Evolutionary conservation across 306 rosid species (phyloP).

Genomic region (Cucumis cinereus): DNA sequence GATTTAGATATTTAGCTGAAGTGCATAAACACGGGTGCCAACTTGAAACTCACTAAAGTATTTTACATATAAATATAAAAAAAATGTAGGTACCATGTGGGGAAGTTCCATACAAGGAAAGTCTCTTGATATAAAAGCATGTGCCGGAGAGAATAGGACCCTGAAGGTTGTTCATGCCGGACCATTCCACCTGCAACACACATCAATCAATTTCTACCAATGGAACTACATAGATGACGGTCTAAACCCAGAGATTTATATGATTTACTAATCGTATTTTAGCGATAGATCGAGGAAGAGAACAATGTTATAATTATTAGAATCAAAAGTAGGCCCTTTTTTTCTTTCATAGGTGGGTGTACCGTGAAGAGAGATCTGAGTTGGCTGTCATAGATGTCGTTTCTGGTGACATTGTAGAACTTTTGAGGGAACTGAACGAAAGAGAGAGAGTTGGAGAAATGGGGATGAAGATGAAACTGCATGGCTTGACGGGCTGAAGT

Average conservation of each 20-base stretch:
- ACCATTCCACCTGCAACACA: conserved; percentile 35
- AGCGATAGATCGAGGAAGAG: no score
- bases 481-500: conserved; percentile 47
- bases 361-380: conserved; percentile 29
- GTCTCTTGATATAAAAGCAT: conserved; percentile 29
- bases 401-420: conserved; percentile 29
- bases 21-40: no score
- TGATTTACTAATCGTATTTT: no score
- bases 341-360: no score
- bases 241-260: no score
- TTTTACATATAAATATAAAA: no score
- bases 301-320: no score
- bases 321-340: no score
- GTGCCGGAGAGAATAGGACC: conserved; percentile 43
- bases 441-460: conserved; percentile 15
- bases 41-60: no score
- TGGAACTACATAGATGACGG: no score
- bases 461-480: conserved; percentile 58
- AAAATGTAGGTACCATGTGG: conserved; percentile 16
- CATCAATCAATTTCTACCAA: no score
- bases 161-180: conserved; percentile 37
- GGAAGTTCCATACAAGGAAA: conserved; percentile 29
- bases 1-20: no score
- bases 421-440: conserved; percentile 45
- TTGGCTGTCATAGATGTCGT: conserved; percentile 39